These are phyloP conservation scores for Sisymbrium altissimum DNA, from an alignment of 345 rosid species.

Conservation along the genomic window DNA sequence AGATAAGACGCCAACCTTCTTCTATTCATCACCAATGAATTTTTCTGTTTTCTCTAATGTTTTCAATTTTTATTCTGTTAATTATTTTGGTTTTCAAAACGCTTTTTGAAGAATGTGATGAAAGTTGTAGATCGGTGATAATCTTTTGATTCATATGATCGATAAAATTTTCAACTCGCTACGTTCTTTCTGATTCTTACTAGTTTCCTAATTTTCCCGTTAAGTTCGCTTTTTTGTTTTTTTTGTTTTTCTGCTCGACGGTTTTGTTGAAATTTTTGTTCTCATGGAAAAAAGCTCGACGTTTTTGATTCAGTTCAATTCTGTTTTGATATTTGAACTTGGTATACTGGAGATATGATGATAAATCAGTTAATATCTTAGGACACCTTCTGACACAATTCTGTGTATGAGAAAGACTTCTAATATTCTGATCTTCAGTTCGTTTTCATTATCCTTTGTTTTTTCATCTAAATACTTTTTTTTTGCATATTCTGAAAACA, in stretches of 20 bases:
- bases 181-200: slow-evolving; percentile 38
- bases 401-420: slow-evolving; percentile 54
- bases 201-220: too few relatives aligned
- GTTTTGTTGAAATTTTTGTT: background rate
- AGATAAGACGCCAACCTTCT: background rate
- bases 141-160: slow-evolving; percentile 26
- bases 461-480: background rate
- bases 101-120: slow-evolving; percentile 20
- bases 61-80: background rate
- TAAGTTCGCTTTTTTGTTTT: background rate
- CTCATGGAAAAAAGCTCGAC: background rate
- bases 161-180: slow-evolving; percentile 34
- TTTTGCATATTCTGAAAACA: background rate
- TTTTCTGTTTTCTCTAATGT: background rate
- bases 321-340: background rate
- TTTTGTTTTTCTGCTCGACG: background rate
- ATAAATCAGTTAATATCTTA: slow-evolving; percentile 44
- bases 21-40: background rate
- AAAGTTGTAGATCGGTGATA: slow-evolving; percentile 35
- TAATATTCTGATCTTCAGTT: slow-evolving; percentile 42
- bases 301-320: background rate
- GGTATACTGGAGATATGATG: slow-evolving; percentile 34
- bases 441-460: background rate
- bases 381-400: slow-evolving; percentile 64
- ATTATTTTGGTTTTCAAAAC: background rate